Evolutionary conservation across 2,329 filamentous ascomycete genomes (phyloP).

Genomic region (Endothia cerciana): DNA sequence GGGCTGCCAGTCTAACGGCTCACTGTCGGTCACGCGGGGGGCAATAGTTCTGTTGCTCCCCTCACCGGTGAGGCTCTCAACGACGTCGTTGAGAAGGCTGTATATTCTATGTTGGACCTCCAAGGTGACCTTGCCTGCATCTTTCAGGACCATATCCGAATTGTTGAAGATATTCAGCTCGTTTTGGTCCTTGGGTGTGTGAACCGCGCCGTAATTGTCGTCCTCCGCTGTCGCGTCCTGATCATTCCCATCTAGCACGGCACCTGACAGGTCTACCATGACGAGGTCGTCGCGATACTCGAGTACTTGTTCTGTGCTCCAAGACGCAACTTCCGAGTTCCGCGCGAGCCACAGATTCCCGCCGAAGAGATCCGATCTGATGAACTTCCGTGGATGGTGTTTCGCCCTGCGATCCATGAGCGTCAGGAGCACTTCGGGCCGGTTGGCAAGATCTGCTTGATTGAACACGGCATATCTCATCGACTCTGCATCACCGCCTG

Average conservation of each 20-base stretch:
- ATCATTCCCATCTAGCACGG: background rate
- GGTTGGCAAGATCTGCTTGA: slow-evolving; percentile 1
- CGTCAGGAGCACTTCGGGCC: background rate
- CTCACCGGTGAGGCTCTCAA: background rate
- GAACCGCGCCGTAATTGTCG: background rate
- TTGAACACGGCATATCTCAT: background rate
- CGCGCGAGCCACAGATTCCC: background rate
- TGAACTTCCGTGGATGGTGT: background rate
- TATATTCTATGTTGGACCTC: background rate
- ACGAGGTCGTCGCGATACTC: background rate
- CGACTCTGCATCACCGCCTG: background rate
- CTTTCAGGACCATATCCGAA: background rate
- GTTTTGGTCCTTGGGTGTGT: background rate
- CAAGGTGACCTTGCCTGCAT: background rate
- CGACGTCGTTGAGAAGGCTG: background rate
- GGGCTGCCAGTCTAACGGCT: background rate
- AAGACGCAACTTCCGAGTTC: background rate
- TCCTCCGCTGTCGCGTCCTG: background rate
- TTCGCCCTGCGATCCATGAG: background rate
- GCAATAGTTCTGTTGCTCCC: background rate
- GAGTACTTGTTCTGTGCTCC: background rate
- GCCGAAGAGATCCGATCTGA: background rate
- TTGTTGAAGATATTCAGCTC: background rate
- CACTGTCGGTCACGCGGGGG: background rate
- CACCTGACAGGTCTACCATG: background rate